Conservation (phyloP, 768 basidiomycete genomes). For the Omphalotus guepiniiformis region DNA sequence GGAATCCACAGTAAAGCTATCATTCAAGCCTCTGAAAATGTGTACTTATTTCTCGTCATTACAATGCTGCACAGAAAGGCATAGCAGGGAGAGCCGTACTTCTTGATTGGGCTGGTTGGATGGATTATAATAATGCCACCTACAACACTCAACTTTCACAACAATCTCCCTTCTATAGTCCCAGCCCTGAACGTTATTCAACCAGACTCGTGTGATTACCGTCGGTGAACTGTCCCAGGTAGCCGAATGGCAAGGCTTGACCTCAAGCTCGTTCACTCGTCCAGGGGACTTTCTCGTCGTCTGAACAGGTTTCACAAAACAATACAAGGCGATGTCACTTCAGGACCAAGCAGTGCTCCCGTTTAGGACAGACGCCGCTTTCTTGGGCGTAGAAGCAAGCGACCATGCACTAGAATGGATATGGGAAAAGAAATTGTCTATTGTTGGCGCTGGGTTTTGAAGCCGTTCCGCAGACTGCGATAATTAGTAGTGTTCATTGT, state of each 20-base stretch:
- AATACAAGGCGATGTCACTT: slow-evolving; percentile 6
- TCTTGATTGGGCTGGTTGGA: no score
- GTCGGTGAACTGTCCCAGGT: slow-evolving; percentile 8
- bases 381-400: slow-evolving; percentile 9
- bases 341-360: slow-evolving; percentile 10
- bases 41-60: no score
- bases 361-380: neutral
- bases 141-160: no score
- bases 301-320: slow-evolving; percentile 12
- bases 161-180: no score
- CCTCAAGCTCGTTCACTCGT: slow-evolving; percentile 1
- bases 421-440: slow-evolving; percentile 12
- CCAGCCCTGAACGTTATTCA: no score
- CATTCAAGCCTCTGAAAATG: no score
- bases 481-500: neutral
- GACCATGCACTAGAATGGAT: slow-evolving; percentile 12
- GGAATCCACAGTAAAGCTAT: no score
- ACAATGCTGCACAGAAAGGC: no score
- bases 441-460: slow-evolving; percentile 11
- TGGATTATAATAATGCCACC: no score
- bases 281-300: slow-evolving; percentile 15
- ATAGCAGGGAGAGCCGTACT: no score
- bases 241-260: slow-evolving; percentile 11
- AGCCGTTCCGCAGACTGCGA: neutral
- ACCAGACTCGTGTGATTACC: slow-evolving; percentile 2